Conservation (phyloP, 805 yeast genomes). For the Spathaspora arborariae region DNA sequence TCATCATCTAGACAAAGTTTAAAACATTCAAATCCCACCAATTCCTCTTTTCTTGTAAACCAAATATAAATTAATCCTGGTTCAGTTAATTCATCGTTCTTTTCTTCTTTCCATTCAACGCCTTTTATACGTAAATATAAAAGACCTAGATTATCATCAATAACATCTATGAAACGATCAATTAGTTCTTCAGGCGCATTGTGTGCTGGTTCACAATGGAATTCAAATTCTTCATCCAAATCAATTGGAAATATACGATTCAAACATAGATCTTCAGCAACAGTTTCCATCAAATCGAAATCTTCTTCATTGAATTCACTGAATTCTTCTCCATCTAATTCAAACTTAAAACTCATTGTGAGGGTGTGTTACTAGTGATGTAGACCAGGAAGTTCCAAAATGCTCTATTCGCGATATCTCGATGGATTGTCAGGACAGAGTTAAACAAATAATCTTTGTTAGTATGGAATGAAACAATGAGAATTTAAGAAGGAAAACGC, state of each 20-base stretch:
- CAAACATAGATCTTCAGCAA: constrained; percentile 11
- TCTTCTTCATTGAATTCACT: constrained; percentile 15
- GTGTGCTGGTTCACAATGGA: constrained; percentile 7
- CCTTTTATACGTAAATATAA: constrained; percentile 30
- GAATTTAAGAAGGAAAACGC: too few species aligned
- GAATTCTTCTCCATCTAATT: constrained; percentile 2
- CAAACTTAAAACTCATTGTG: constrained; percentile 5
- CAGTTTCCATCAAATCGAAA: constrained; percentile 11
- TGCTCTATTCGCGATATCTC: neutral
- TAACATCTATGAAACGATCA: constrained; percentile 16
- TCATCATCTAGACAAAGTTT: constrained; percentile 40
- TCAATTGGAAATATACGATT: neutral
- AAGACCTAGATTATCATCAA: constrained; percentile 25
- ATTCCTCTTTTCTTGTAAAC: constrained; percentile 14
- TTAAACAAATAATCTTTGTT: too few species aligned
- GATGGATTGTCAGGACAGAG: too few species aligned
- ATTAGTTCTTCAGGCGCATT: constrained; percentile 2
- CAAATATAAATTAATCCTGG: constrained; percentile 43
- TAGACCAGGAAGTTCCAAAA: too few species aligned
- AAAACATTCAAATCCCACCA: constrained; percentile 45
- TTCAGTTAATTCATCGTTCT: constrained; percentile 44
- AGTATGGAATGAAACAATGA: too few species aligned
- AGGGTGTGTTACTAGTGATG: neutral
- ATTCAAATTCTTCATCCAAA: neutral
- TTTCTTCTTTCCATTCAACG: constrained; percentile 38